These are phyloP conservation scores for Dryadomyces sulphureus DNA, from an alignment of 2,329 filamentous ascomycete species.

Conservation along the genomic window DNA sequence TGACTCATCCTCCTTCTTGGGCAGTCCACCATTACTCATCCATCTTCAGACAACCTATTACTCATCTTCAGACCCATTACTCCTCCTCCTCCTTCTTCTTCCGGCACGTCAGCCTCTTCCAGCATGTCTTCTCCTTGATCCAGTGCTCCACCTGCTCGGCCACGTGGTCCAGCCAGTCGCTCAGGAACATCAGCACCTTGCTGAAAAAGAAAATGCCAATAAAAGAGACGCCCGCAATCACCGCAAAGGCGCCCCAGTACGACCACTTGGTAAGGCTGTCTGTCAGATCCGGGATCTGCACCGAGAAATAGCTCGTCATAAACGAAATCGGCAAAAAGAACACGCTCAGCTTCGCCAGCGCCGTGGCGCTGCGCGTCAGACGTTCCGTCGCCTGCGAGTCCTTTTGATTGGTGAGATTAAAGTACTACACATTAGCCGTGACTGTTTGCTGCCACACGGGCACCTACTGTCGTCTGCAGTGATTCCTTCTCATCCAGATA, in stretches of 20 bases:
- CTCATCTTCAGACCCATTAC: too few species aligned
- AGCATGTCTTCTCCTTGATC: neutral
- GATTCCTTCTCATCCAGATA: constrained; percentile 56
- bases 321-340: constrained; percentile 62
- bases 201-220: constrained; percentile 40
- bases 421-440: constrained; percentile 44
- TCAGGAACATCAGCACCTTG: constrained; percentile 28
- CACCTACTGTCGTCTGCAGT: constrained; percentile 46
- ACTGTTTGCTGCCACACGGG: neutral
- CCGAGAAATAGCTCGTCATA: constrained; percentile 61
- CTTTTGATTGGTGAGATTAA: constrained; percentile 63
- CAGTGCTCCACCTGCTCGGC: neutral
- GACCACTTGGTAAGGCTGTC: constrained; percentile 41
- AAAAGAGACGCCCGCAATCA: constrained; percentile 46
- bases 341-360: constrained; percentile 61
- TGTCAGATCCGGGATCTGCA: constrained; percentile 44
- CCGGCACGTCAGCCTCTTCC: neutral
- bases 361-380: constrained; percentile 54
- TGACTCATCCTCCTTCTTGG: too few species aligned
- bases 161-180: constrained; percentile 25
- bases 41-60: neutral
- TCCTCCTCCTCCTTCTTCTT: neutral
- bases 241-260: constrained; percentile 55
- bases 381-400: constrained; percentile 59
- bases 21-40: neutral